Conservation (phyloP, 2,329 filamentous ascomycete genomes). For the Fusarium austroafricanum region DNA sequence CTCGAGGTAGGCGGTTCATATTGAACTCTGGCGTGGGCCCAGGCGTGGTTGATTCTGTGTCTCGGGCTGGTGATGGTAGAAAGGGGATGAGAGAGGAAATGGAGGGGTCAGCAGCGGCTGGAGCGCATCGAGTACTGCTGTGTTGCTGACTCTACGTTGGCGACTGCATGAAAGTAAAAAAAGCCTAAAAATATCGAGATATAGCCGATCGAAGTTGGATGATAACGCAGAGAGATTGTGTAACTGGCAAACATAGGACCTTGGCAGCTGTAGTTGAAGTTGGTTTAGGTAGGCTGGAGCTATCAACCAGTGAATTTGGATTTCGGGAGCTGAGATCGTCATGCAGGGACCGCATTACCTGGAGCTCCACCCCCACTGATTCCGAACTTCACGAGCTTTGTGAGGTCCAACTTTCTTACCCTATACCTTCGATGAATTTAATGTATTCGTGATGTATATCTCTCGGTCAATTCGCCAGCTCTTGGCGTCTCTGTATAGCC, state of each 20-base stretch:
- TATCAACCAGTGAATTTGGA: conserved; percentile 9
- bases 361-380: conserved; percentile 24
- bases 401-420: not conserved
- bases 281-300: conserved; percentile 3
- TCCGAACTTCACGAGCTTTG: not conserved
- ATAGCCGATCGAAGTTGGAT: not conserved
- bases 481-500: too few species aligned
- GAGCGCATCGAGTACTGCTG: conserved; percentile 21
- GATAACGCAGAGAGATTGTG: not conserved
- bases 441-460: too few species aligned
- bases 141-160: not conserved
- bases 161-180: not conserved
- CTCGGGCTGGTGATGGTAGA: not conserved
- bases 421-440: not conserved
- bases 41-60: not conserved
- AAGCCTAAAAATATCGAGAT: not conserved
- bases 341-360: conserved; percentile 21
- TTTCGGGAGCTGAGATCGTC: conserved; percentile 18
- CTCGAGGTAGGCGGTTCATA: conserved; percentile 61
- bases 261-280: not conserved
- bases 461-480: too few species aligned
- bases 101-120: conserved; percentile 21
- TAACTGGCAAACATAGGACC: not conserved
- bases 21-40: not conserved
- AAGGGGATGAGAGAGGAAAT: conserved; percentile 1